A percentile compares a stretch with the other conserved stretches of the same genome.
These are phyloP conservation scores for Daldinia childiae DNA, from an alignment of 495 filamentous ascomycete genomes.

Conservation along the genomic window DNA sequence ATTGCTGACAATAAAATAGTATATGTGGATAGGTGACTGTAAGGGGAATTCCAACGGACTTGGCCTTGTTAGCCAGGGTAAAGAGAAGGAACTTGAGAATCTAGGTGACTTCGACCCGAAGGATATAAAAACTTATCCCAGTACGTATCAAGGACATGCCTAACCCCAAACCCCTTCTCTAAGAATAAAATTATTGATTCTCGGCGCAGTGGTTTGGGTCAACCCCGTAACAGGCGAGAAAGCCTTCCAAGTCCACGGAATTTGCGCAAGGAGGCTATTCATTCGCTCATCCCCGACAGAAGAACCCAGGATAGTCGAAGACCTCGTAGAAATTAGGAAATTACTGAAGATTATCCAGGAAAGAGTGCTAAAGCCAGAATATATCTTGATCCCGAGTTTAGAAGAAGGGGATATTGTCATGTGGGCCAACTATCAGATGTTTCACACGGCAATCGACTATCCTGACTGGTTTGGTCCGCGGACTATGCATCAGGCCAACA, in stretches of 20 bases:
- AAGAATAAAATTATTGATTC: not conserved
- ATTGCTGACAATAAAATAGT: conserved; percentile 5
- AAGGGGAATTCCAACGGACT: conserved; percentile 51
- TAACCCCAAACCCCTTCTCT: not conserved
- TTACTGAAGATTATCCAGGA: conserved; percentile 40
- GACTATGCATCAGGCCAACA: conserved; percentile 54
- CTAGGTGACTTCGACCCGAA: conserved; percentile 46
- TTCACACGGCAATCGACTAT: conserved; percentile 52
- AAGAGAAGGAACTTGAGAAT: conserved; percentile 48
- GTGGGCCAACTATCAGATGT: conserved; percentile 51
- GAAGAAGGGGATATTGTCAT: conserved; percentile 50
- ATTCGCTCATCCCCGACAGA: conserved; percentile 44
- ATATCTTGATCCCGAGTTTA: conserved; percentile 39
- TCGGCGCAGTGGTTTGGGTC: conserved; percentile 48
- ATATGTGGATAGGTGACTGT: conserved; percentile 53
- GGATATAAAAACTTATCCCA: conserved; percentile 52
- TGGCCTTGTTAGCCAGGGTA: conserved; percentile 48
- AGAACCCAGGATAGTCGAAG: conserved; percentile 44
- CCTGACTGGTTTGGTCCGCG: conserved; percentile 44
- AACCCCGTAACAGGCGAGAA: conserved; percentile 53
- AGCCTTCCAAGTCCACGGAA: conserved; percentile 52
- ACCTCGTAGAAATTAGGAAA: conserved; percentile 47
- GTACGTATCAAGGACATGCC: not conserved
- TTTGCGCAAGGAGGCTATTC: conserved; percentile 52
- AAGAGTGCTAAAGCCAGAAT: conserved; percentile 42